A percentile compares a stretch with the other conserved stretches of the same genome.
phyloP scores from a whole-genome alignment of 495 filamentous ascomycete genomes.

The Penicillium cataractarum region DNA sequence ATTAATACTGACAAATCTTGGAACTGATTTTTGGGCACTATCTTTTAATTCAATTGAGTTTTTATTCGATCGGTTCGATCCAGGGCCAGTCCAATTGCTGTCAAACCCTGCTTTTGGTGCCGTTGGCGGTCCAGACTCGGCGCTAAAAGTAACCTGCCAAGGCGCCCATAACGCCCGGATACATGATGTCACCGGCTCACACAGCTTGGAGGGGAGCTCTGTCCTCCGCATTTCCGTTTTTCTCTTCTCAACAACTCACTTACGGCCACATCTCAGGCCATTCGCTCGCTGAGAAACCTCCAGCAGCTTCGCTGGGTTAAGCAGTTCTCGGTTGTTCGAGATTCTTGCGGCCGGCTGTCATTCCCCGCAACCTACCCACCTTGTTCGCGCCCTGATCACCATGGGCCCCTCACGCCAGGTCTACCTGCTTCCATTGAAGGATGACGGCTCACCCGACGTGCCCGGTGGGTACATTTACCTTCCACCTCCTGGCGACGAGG shows the following conservation, averaged over 20 bases:
- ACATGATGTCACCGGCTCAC: constrained; percentile 24
- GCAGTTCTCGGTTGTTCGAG: constrained; percentile 1
- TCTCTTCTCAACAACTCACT: constrained; percentile 4
- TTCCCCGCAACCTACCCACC: neutral
- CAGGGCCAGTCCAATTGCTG: constrained; percentile 3
- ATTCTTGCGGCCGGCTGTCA: neutral
- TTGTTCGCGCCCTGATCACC: constrained; percentile 6
- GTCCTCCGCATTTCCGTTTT: constrained; percentile 7
- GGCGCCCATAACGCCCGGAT: constrained; percentile 10
- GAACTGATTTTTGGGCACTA: too few species aligned
- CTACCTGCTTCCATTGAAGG: constrained; percentile 86
- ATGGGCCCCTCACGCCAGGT: constrained; percentile 56
- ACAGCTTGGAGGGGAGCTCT: constrained; percentile 12
- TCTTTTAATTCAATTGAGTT: neutral
- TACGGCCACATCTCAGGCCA: constrained; percentile 16
- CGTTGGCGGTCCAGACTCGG: constrained; percentile 17
- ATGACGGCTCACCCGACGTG: constrained; percentile 90
- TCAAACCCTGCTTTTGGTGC: constrained; percentile 5
- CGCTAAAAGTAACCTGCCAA: constrained; percentile 24
- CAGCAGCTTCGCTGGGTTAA: constrained; percentile 9
- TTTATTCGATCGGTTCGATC: neutral
- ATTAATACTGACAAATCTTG: neutral
- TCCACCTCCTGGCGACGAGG: constrained; percentile 68
- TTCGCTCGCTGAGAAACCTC: constrained; percentile 18
- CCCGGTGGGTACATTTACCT: constrained; percentile 90